Base-by-base conservation (phyloP, 371 early-diverging fungal genomes). In the Thermomucor indicae-seudaticae region DNA sequence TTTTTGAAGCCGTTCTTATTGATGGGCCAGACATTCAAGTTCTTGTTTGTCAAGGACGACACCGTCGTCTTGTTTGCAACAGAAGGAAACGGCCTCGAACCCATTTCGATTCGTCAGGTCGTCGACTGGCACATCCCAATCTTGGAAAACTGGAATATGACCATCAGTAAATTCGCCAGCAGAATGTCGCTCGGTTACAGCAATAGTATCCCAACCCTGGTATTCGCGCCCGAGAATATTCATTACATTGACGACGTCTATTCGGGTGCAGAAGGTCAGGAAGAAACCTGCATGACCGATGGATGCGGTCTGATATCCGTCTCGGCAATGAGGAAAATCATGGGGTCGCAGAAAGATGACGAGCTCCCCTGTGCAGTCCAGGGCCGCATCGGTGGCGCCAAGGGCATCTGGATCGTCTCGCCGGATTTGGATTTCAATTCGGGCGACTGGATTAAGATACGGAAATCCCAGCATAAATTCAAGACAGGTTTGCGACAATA, bases 311-410 rank as follows among this genome's bases (percentile, higher is more conserved):
- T 70, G 7, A 72, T 77, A n/a, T 72, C 72, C 3, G 58, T 61
- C 7, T 46, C 60, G 19, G 78, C 75, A 0, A 77, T 77, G 78
- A 59, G 60, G 23, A 43, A 57, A 37, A 58, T 77, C 10, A 65
- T 74, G 58, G 62, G 64, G 1, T 55, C 58, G 24, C 59, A 72
- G 32, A 55, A 54, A 12, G 42, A 48, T 4, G 64, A 69, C 22
- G 60, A 62, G 37, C 43, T 74, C 1, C 78, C 78, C 2, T 69
- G 69, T 45, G 75, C 72, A 19, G 57, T 77, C 7, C 78, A 77
- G 43, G 78, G 72, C 0, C 70, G 78, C 50, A 77, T 77, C 48
- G 78, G 67, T 10, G 75, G 75, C 23, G 67, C 78, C 4, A 77
- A 77, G 41, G 78, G 78, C 4, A 45, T 77, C 11, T 77, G 78